Evolutionary conservation across 2,329 filamentous ascomycete species (phyloP), one percentile per base, ranked within the genome.

Genomic region (Talaromyces sp.): DNA sequence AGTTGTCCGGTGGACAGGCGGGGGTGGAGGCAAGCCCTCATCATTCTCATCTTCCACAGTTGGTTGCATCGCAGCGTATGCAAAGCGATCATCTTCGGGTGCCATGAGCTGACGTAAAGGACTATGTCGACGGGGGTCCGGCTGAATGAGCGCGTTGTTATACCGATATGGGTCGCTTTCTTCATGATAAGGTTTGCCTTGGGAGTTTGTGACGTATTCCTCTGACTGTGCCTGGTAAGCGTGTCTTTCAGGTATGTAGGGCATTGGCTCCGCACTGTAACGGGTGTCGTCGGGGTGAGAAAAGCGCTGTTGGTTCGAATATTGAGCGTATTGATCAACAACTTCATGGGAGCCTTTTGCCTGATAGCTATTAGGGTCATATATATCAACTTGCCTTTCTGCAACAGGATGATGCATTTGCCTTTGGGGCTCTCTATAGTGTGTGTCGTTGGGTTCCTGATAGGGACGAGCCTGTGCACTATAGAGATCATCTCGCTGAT

Each of bases 21-120:
- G 74, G 11, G 75, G 73, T 39, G 75, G 75, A 18, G 74, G 73
- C n/a, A 37, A 18, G 7, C 67, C 71, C 42, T 76, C 75, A 9
- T 77, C 75, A 9, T 75, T 71, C 64, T 76, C 79, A 69, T 81
- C 79, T 65, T 81, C 79, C 54, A 81, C 79, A 0, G 77, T 77
- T 8, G 79, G 77, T 63, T 81, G 79, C 79, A 81, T 80, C 6
- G 76, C 74, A 11, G 75, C 75, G 65, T 79, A 76, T 61, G 76
- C 71, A 16, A 70, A 67, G 60, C 75, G 73, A 60, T 76, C 76
- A 44, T 66, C 65, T 6, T 71, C 72, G 12, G 64, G 67, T 31
- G 67, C 69, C 50, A 65, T 61, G 5, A 66, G 59, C n/a, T 68
- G 66, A 18, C 70, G 73, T 21, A 70, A 65, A 9, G 69, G 67